Percentiles rank a stretch among this genome's conserved stretches.
Evolutionary conservation across 208 protist genomes (phyloP).

Genomic region (Crithidia sp.): DNA sequence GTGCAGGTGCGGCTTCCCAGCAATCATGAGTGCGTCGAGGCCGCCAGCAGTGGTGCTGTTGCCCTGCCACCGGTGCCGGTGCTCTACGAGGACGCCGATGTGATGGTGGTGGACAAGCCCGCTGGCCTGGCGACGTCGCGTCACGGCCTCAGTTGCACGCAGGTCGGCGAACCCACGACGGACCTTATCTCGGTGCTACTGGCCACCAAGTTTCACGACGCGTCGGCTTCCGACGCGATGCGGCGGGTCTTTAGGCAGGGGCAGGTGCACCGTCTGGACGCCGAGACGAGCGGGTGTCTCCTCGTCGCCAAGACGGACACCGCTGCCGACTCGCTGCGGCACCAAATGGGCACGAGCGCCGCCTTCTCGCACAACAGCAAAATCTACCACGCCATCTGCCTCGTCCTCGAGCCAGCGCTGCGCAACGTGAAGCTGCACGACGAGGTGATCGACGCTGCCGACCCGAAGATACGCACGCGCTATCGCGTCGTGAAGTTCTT

Average conservation of each 20-base stretch:
- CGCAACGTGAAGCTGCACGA: slow-evolving; percentile 47
- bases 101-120: slow-evolving; percentile 82
- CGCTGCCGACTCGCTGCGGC: slow-evolving; percentile 66
- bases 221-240: background rate
- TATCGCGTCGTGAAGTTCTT: slow-evolving; percentile 76
- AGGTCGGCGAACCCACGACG: slow-evolving; percentile 27
- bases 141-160: slow-evolving; percentile 75
- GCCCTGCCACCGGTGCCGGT: slow-evolving; percentile 26
- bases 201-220: background rate
- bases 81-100: slow-evolving; percentile 73
- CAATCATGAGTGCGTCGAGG: slow-evolving; percentile 65
- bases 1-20: slow-evolving; percentile 60
- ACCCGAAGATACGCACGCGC: slow-evolving; percentile 60
- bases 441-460: slow-evolving; percentile 46
- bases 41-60: slow-evolving; percentile 11
- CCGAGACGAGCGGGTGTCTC: slow-evolving; percentile 76
- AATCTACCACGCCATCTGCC: slow-evolving; percentile 76
- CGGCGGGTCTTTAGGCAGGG: slow-evolving; percentile 62
- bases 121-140: slow-evolving; percentile 72
- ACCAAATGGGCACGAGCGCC: slow-evolving; percentile 81
- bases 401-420: slow-evolving; percentile 72
- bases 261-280: slow-evolving; percentile 83
- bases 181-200: slow-evolving; percentile 65
- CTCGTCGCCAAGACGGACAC: slow-evolving; percentile 66
- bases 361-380: slow-evolving; percentile 68